Percentiles rank a stretch among this genome's conserved stretches.
Evolutionary conservation across 2,329 filamentous ascomycete species (phyloP).

Genomic region (Ceratocystis papillata): DNA sequence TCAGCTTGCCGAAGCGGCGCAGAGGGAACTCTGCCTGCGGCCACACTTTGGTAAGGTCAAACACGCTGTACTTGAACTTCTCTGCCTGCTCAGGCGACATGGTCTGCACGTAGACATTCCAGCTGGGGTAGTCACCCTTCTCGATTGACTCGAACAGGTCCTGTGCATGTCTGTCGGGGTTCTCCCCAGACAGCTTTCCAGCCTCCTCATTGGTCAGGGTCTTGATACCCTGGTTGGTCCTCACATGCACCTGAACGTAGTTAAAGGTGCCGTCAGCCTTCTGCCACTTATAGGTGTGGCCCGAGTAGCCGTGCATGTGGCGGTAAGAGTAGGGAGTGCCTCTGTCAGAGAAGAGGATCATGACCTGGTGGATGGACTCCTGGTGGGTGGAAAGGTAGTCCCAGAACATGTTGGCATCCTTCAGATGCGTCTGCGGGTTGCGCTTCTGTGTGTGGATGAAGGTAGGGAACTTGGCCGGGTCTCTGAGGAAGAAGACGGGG

Average conservation of each 20-base stretch:
- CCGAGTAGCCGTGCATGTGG: constrained; percentile 57
- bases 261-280: constrained; percentile 55
- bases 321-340: constrained; percentile 56
- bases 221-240: constrained; percentile 52
- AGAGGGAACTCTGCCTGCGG: constrained; percentile 53
- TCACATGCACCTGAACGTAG: constrained; percentile 55
- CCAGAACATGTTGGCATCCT: constrained; percentile 52
- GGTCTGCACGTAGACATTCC: constrained; percentile 54
- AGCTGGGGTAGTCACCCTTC: constrained; percentile 49
- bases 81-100: constrained; percentile 52
- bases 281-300: constrained; percentile 56
- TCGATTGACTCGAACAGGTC: constrained; percentile 56
- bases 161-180: constrained; percentile 52
- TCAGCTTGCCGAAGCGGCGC: constrained; percentile 50
- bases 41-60: constrained; percentile 62
- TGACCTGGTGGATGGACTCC: constrained; percentile 52
- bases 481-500: constrained; percentile 65
- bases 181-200: constrained; percentile 41
- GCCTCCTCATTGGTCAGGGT: constrained; percentile 50
- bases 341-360: constrained; percentile 55
- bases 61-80: constrained; percentile 51
- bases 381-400: constrained; percentile 45
- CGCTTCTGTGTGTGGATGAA: constrained; percentile 72
- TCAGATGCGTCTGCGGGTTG: constrained; percentile 59
- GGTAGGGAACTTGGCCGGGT: constrained; percentile 62